These are phyloP conservation scores for Myxozyma mucilagina DNA, from an alignment of 805 yeast species.

Conservation along the genomic window DNA sequence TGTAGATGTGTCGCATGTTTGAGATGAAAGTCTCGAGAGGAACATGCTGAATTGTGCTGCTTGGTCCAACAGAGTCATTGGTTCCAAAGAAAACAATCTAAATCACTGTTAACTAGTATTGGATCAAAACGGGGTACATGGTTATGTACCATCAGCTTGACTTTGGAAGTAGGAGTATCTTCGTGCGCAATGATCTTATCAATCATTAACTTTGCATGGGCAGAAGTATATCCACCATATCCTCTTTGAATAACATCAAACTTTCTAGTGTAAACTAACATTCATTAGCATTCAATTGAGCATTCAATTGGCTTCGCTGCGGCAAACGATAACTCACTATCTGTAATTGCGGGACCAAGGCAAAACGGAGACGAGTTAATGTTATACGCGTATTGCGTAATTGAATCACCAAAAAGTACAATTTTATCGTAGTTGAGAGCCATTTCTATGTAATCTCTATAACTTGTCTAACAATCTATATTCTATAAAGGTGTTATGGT, in stretches of 20 bases:
- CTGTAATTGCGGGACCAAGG: conserved; percentile 52
- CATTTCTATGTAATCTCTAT: neutral
- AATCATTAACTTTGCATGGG: conserved; percentile 55
- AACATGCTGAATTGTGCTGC: conserved; percentile 49
- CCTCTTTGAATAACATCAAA: conserved; percentile 75
- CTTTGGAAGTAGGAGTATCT: conserved; percentile 42
- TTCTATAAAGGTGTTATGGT: too few species aligned
- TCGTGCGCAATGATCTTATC: conserved; percentile 56
- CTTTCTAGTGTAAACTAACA: conserved; percentile 50
- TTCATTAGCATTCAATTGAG: neutral
- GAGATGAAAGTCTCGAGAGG: conserved; percentile 50
- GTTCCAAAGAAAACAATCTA: conserved; percentile 76
- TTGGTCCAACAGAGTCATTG: conserved; percentile 60
- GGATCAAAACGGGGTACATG: conserved; percentile 8
- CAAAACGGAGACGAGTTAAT: conserved; percentile 46
- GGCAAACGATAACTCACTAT: conserved; percentile 26
- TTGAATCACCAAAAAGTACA: conserved; percentile 69
- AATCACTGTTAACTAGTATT: conserved; percentile 27
- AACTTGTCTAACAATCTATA: too few species aligned
- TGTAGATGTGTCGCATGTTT: conserved; percentile 54
- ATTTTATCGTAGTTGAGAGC: conserved; percentile 44
- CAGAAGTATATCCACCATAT: conserved; percentile 70
- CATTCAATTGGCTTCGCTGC: neutral
- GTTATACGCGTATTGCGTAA: conserved; percentile 56
- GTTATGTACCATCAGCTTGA: conserved; percentile 36